Conservation (phyloP, 495 filamentous ascomycete genomes). For the Neurospora sp. region DNA sequence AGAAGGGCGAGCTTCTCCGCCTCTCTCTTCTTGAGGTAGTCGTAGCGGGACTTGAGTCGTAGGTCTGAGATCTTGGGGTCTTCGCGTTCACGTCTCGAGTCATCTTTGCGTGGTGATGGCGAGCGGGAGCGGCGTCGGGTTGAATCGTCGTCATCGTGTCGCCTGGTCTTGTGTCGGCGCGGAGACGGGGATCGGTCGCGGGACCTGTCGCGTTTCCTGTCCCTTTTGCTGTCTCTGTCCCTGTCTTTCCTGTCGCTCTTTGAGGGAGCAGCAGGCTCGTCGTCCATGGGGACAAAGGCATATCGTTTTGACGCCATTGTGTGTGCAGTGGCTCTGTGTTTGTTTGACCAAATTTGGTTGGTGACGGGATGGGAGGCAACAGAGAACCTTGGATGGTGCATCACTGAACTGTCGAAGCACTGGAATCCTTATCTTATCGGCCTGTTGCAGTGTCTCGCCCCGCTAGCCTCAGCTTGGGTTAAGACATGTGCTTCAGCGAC, state of each 20-base stretch:
- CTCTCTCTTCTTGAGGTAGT: constrained; percentile 90
- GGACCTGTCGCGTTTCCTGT: constrained; percentile 38
- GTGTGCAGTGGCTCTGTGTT: background rate
- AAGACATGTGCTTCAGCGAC: background rate
- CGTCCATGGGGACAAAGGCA: constrained; percentile 74
- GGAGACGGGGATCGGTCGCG: constrained; percentile 26
- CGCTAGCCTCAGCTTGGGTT: background rate
- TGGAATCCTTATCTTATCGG: constrained; percentile 24
- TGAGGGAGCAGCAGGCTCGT: constrained; percentile 48
- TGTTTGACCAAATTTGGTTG: background rate
- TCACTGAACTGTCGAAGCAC: background rate
- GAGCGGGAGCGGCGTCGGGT: constrained; percentile 17
- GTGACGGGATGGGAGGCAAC: background rate
- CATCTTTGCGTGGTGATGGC: constrained; percentile 7
- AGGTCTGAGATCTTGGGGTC: constrained; percentile 59
- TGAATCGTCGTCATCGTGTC: constrained; percentile 18
- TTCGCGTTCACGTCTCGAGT: constrained; percentile 6
- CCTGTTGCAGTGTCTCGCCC: background rate
- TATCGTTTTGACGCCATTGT: constrained; percentile 58
- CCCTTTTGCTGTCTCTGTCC: constrained; percentile 39
- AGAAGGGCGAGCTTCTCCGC: constrained; percentile 73
- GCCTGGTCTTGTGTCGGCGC: constrained; percentile 20
- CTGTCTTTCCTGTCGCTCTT: constrained; percentile 42
- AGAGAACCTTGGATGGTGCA: background rate
- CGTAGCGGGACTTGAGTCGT: constrained; percentile 73